Evolutionary conservation across 2,329 filamentous ascomycete genomes (phyloP).

Genomic region (Fusarium sp.): DNA sequence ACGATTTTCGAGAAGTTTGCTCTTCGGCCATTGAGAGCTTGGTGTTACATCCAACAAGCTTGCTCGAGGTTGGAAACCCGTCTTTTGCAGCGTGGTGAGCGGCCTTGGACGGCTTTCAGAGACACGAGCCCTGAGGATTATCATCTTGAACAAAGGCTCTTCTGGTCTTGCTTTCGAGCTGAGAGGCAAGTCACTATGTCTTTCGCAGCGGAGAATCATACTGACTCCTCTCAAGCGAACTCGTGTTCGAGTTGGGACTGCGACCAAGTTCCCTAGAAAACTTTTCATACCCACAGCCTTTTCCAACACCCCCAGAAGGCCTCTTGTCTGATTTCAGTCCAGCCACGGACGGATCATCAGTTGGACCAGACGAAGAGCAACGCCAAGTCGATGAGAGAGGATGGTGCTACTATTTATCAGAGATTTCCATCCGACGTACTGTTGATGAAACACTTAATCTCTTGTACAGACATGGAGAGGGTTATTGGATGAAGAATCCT

Average conservation of each 20-base stretch:
- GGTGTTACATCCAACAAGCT: not conserved
- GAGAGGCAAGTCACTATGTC: not conserved
- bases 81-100: not conserved
- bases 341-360: not conserved
- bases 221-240: not conserved
- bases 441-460: not conserved
- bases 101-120: not conserved
- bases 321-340: not conserved
- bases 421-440: not conserved
- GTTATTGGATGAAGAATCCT: not conserved
- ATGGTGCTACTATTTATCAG: not conserved
- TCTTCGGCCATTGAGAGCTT: not conserved
- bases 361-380: not conserved
- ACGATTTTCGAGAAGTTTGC: not conserved
- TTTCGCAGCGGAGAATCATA: fast-evolving
- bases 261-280: not conserved
- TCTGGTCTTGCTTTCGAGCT: not conserved
- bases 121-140: not conserved
- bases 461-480: not conserved
- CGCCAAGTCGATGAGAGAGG: not conserved
- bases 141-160: not conserved
- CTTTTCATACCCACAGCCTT: not conserved
- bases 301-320: not conserved
- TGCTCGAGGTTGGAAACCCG: not conserved
- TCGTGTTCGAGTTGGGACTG: not conserved